Base-by-base conservation (phyloP, 371 early-diverging fungal genomes). In the Umbelopsis sp. region DNA sequence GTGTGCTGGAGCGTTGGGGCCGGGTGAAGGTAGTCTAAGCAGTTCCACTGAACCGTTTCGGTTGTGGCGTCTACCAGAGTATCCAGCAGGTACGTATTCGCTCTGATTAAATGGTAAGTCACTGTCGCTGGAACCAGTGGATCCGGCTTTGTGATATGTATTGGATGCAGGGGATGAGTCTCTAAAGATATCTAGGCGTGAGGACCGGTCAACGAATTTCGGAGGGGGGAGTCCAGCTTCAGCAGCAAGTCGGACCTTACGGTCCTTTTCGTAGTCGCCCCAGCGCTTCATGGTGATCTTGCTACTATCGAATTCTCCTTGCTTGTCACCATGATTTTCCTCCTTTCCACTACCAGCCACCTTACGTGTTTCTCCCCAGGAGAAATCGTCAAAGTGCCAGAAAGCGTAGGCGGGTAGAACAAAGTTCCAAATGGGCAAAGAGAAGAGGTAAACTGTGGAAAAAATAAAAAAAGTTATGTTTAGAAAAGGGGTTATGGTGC, bases 361-460 rank as follows among this genome's bases (percentile, higher is more conserved):
- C 76, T 94, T 93, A 63, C 96, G 88, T 9, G 98, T 97, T 73
- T 95, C 94, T 46, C 98, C 97, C 98, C 99, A 99, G 5, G 94
- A 92, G 73, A 99, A 99, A 81, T 99, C 99, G 78, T 99, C 99
- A 85, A 99, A 97, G 77, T 98, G 97, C 99, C 99, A 99, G 83
- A 93, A 96, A 14, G 98, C 93, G 80, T 99, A 99, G 1, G 93
- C 80, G 0, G 99, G 99, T 48, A 99, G 83, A 66, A 96, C 86
- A 71, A 98, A 92, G 74, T 97, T 95, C 97, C 97, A 99, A 29
- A 99, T 87, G 2, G 99, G 99, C 29, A 97, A 78, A 45, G 96
- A 94, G 66, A 95, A 57, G 24, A 98, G 83, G 71, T 97, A 98
- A 46, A 97, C 80, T 50, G 35, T 35, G 57, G 0, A 35, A 35